Conservation (phyloP, 2,329 filamentous ascomycete genomes). For the Penicillium sp. region DNA sequence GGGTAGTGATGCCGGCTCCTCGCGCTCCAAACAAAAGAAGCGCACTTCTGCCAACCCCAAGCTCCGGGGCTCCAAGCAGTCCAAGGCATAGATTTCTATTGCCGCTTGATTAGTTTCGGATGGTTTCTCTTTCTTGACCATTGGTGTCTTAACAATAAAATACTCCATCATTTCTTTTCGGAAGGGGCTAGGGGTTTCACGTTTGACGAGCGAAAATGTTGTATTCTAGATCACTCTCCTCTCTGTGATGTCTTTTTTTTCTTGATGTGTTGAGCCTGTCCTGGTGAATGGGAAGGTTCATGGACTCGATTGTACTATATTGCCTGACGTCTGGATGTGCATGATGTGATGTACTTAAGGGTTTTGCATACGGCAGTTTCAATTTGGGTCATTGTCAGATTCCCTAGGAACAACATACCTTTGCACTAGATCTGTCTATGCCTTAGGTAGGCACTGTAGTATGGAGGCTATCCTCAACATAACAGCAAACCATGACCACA, state of each 20-base stretch:
- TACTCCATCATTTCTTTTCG: constrained; percentile 24
- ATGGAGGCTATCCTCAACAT: background rate
- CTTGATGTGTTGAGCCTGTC: constrained; percentile 22
- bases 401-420: background rate
- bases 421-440: background rate
- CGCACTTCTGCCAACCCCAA: constrained; percentile 43
- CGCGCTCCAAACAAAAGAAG: constrained; percentile 44
- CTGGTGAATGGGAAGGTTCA: constrained; percentile 31
- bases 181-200: constrained; percentile 18
- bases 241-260: constrained; percentile 24
- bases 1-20: constrained; percentile 50
- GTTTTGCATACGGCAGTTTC: constrained; percentile 15
- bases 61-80: constrained; percentile 42
- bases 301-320: constrained; percentile 33
- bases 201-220: constrained; percentile 32
- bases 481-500: background rate
- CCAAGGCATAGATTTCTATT: constrained; percentile 25
- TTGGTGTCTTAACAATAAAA: constrained; percentile 30
- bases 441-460: background rate
- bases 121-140: constrained; percentile 21
- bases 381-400: constrained; percentile 14
- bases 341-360: constrained; percentile 20
- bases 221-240: constrained; percentile 37
- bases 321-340: constrained; percentile 27
- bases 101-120: background rate